Conservation (phyloP, 371 early-diverging fungal genomes). For the Conidiobolus incongruus region DNA sequence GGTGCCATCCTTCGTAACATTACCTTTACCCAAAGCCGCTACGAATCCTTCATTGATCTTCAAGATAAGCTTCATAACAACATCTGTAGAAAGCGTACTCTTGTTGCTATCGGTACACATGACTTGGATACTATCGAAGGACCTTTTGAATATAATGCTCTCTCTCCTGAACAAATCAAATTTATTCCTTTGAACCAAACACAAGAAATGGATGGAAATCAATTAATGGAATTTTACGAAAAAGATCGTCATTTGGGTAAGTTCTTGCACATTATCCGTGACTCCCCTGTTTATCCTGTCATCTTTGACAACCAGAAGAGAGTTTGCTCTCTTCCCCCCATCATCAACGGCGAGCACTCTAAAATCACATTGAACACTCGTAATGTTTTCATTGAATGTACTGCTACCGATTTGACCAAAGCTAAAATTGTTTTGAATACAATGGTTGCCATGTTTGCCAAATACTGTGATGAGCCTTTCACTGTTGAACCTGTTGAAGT, state of each 20-base stretch:
- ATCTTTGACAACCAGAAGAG: slow-evolving; percentile 64
- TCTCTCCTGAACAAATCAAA: slow-evolving; percentile 66
- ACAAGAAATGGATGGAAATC: slow-evolving; percentile 62
- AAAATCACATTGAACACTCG: slow-evolving; percentile 92
- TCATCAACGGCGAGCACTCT: slow-evolving; percentile 97
- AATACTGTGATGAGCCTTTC: slow-evolving; percentile 55
- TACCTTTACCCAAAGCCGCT: slow-evolving; percentile 56
- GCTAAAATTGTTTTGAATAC: slow-evolving; percentile 83
- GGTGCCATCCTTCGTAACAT: slow-evolving; percentile 88
- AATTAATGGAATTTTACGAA: slow-evolving; percentile 82
- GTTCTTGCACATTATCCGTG: slow-evolving; percentile 82
- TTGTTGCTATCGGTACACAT: slow-evolving; percentile 98
- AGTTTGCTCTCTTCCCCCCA: slow-evolving; percentile 96
- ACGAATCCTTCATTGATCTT: slow-evolving; percentile 93
- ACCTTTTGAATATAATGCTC: slow-evolving; percentile 91
- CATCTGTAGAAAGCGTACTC: slow-evolving; percentile 86
- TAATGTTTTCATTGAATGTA: slow-evolving; percentile 98
- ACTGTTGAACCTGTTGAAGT: slow-evolving; percentile 85
- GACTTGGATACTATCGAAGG: slow-evolving; percentile 90
- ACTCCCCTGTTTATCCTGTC: slow-evolving; percentile 82
- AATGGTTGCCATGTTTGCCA: slow-evolving; percentile 81
- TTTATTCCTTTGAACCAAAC: slow-evolving; percentile 92
- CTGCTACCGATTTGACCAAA: slow-evolving; percentile 94
- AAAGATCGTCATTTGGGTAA: slow-evolving; percentile 64
- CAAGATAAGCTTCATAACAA: slow-evolving; percentile 98